Base-by-base conservation (phyloP, 2,329 filamentous ascomycete genomes). In the Talaromyces sp. region DNA sequence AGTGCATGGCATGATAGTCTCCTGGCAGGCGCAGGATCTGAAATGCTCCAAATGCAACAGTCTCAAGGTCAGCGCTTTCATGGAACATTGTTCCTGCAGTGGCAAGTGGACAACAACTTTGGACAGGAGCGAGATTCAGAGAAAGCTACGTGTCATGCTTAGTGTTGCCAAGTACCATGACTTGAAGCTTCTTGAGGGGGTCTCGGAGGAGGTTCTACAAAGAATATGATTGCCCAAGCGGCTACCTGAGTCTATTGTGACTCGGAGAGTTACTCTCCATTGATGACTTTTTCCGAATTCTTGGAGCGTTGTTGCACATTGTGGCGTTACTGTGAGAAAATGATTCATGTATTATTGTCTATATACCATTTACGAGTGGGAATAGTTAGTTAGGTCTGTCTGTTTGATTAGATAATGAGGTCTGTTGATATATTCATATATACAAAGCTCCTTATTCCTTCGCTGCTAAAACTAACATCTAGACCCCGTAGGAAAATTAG, bases 11-110 rank as follows among this genome's bases (percentile, higher is more conserved):
- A 76, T 88, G 69, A 79, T 90, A 7, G 81, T 90, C 25, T 85
- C 88, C 66, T 99, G 95, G 92, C 81, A 85, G 62, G 89, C 87
- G 35, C 93, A 97, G 76, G 94, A 99, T 72, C 75, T 97, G 59
- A 91, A 91, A 74, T 99, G 94, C 71, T 84, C 82, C 33, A 90
- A 90, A 65, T 86, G 84, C 66, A 73, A 72, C 41, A 67, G 76
- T 3, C 74, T 96, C 39, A 80, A 91, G 69, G 81, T 89, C 40
- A 97, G 96, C 70, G 93, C 97, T 68, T 95, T 97, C 66, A 91
- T 94, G 86, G 93, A 97, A 72, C 92, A 97, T 73, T 99, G 95
- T 74, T 88, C 87, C 10, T 99, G 94, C 78, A 90, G 89, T 61
- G 94, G 94, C 3, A 82, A 83, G 60, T 99, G 94, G 94, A 81